Evolutionary conservation across 768 basidiomycete genomes (phyloP), one percentile per base, ranked within the genome.

Genomic region (Auricularia sp.): DNA sequence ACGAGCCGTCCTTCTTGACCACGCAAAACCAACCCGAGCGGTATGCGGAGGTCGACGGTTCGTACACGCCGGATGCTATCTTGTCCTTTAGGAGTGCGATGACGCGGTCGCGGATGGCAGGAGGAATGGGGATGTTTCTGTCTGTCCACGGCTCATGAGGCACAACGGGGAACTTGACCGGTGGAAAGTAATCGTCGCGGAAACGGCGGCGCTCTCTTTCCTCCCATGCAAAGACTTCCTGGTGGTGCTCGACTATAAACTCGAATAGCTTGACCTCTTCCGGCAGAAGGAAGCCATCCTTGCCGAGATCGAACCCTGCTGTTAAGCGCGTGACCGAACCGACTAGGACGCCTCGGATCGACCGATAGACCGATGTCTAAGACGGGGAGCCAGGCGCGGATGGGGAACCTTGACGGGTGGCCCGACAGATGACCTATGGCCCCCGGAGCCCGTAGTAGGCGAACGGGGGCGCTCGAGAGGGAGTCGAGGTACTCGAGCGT

Each of bases 21-120:
- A 80, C 76, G 24, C 70, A 72, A 61, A 81, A 82, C 78, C 77
- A 80, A 6, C 73, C 64, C 0, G 76, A 77, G 0, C 75, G 69
- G 36, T 82, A 82, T 0, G 77, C 77, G 0, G 73, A 73, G 37
- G 78, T 73, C 0, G 74, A 77, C 0, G 72, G 75, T 67, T 82
- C 75, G 62, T 80, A 81, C 0, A 79, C 74, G 18, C 81, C 77
- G 0, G 77, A 68, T 0, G 65, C 71, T 8, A 80, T 73, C 65
- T 81, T 81, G 1, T 68, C 62, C 5, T 69, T 51, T 21, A 68
- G 67, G 8, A 81, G 73, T 61, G 77, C 65, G 3, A 59, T 36
- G 29, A 59, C 16, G 10, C 34, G 24, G 6, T 76, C 64, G 33
- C 69, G 16, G 0, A 73, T 62, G 10, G 33, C 66, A 2, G 2